Percentiles rank a stretch among this genome's conserved stretches.
Evolutionary conservation across 768 basidiomycete genomes (phyloP).

Genomic region (Podaxis sp.): DNA sequence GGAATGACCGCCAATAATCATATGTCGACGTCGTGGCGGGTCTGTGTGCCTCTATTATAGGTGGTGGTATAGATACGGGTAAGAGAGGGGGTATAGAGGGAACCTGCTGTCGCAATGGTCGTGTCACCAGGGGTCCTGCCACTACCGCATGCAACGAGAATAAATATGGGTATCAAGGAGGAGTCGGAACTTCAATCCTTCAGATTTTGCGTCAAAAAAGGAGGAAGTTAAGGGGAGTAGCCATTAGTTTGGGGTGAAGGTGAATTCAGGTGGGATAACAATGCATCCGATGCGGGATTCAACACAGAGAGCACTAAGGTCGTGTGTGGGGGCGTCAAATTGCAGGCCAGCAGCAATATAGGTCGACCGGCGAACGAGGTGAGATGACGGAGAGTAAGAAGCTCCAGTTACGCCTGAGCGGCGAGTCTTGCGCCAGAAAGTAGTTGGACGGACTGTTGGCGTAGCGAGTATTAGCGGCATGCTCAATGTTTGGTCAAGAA

Average conservation of each 20-base stretch:
- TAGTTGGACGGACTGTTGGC: constrained; percentile 66
- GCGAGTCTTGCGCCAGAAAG: constrained; percentile 74
- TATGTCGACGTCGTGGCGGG: neutral
- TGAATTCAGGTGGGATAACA: constrained; percentile 37
- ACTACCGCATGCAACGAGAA: neutral
- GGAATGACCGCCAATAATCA: constrained; percentile 4
- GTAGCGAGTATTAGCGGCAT: neutral
- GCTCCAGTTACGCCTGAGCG: constrained; percentile 68
- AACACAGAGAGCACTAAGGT: constrained; percentile 59
- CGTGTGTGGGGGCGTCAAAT: constrained; percentile 57
- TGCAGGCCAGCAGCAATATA: constrained; percentile 75
- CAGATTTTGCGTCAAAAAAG: neutral
- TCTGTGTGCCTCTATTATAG: neutral
- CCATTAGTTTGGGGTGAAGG: neutral
- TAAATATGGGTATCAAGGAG: neutral
- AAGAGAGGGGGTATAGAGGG: constrained; percentile 1
- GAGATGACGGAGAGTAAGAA: constrained; percentile 68
- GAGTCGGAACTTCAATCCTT: neutral
- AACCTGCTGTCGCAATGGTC: neutral
- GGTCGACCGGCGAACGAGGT: constrained; percentile 72
- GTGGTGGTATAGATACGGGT: neutral
- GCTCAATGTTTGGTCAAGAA: neutral
- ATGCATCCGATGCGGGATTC: constrained; percentile 50
- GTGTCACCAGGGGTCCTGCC: neutral
- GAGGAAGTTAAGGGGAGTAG: neutral